phyloP scores from a whole-genome alignment of 140 eudicot genomes.

The Oenanthe javanica region DNA sequence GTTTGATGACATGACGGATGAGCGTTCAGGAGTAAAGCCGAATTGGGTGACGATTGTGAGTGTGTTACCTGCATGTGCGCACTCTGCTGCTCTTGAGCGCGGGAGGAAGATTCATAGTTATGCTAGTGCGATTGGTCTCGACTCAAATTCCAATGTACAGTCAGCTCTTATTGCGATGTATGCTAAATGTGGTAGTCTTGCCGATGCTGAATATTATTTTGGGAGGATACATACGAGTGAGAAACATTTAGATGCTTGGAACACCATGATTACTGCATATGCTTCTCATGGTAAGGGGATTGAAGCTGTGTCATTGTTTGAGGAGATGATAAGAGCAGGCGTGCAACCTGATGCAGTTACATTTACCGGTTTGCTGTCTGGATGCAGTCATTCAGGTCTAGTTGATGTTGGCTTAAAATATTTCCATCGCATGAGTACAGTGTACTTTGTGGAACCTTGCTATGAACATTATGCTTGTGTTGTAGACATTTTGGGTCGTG shows the following conservation, averaged over 20 bases:
- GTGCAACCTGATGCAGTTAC: constrained; percentile 66
- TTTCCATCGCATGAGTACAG: constrained; percentile 36
- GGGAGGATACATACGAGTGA: constrained; percentile 18
- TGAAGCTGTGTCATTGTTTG: constrained; percentile 50
- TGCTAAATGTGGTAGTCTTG: constrained; percentile 66
- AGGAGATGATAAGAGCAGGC: constrained; percentile 49
- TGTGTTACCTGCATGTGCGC: constrained; percentile 63
- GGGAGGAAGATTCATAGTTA: constrained; percentile 56
- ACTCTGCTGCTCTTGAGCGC: constrained; percentile 53
- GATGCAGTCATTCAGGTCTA: constrained; percentile 78
- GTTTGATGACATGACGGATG: constrained; percentile 56
- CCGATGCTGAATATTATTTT: constrained; percentile 52
- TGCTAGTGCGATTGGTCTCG: constrained; percentile 40
- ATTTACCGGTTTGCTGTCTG: constrained; percentile 69
- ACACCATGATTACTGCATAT: constrained; percentile 68
- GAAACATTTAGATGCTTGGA: constrained; percentile 59
- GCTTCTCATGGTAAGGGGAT: constrained; percentile 62
- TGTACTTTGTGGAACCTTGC: constrained; percentile 30
- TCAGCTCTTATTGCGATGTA: constrained; percentile 76
- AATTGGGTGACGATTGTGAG: constrained; percentile 84
- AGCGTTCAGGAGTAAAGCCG: constrained; percentile 45
- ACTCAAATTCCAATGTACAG: constrained; percentile 38
- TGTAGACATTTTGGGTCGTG: constrained; percentile 66
- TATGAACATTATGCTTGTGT: constrained; percentile 66
- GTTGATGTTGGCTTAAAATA: constrained; percentile 54